Evolutionary conservation across 2,329 filamentous ascomycete genomes (phyloP), one percentile per base, ranked within the genome.

Genomic region (Botrytis pseudocinerea): DNA sequence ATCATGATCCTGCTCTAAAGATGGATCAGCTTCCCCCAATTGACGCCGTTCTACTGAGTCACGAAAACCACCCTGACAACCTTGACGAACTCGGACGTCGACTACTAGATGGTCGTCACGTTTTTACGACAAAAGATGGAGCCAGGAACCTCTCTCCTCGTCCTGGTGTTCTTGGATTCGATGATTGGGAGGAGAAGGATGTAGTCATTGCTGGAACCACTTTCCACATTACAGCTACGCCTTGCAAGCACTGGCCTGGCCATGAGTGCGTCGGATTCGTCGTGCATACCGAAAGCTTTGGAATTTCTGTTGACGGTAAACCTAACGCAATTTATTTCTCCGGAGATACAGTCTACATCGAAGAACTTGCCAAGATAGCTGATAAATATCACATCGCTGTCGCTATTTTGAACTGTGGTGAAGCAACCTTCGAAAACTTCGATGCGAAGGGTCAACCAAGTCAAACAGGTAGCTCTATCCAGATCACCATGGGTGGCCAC

Each of bases 31-130:
- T 69, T 10, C 65, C 65, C 2, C 32, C 20, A 2, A 59, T 69
- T 20, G 65, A 69, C 28, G 65, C 65, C 6, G 35, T 69, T 20
- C 48, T 87, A 5, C 81, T 87, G 0, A 85, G 83, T 76, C 85
- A 87, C 73, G 85, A 87, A 76, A 84, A 87, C 76, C 85, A 87
- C 73, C 79, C 80, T 0, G 85, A 87, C 74, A 87, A 87, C 74
- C 81, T 87, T 2, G 85, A 87, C 48, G 80, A 82, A 2, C 75
- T 83, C 0, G 85, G 85, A 35, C 85, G 85, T 7, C 80, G 76
- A 12, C 80, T 86, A 0, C 82, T 87, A 9, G 81, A 86, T 65
- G 85, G 83, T 5, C 84, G 84, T 12, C 79, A 77, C 3, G 85
- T 69, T 35, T 57, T 69, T 18, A 69, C 65, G 1, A 69, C 65